phyloP scores from a whole-genome alignment of 495 filamentous ascomycete genomes.

The Talaromyces nanjingensis region DNA sequence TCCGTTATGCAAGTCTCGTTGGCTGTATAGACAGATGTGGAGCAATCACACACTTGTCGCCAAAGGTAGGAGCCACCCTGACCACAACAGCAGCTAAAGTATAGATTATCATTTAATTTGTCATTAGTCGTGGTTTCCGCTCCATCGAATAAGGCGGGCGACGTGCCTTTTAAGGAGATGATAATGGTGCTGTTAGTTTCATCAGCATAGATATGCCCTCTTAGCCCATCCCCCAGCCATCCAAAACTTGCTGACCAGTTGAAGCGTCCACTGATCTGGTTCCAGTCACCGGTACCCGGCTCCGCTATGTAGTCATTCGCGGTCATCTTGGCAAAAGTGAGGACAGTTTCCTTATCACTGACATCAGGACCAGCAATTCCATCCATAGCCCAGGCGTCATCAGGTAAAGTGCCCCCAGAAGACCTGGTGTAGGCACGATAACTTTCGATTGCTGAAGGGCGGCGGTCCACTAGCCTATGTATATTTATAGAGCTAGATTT shows the following conservation, averaged over 20 bases:
- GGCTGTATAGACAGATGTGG: conserved; percentile 73
- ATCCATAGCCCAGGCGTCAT: conserved; percentile 78
- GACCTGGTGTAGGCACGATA: conserved; percentile 62
- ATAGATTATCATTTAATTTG: conserved; percentile 95
- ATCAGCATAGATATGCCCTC: conserved; percentile 89
- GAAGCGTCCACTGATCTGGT: conserved; percentile 69
- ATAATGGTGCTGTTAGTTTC: conserved; percentile 79
- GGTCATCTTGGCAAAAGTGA: conserved; percentile 80
- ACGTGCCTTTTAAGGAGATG: conserved; percentile 88
- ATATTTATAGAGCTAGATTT: conserved; percentile 42
- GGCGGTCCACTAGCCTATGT: conserved; percentile 74
- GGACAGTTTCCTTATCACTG: conserved; percentile 75
- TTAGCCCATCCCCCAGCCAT: conserved; percentile 84
- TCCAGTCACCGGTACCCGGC: conserved; percentile 70
- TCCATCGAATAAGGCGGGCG: conserved; percentile 86
- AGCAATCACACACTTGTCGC: conserved; percentile 88
- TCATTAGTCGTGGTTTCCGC: conserved; percentile 94
- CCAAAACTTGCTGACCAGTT: conserved; percentile 82
- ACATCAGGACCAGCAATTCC: conserved; percentile 71
- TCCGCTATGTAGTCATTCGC: conserved; percentile 79
- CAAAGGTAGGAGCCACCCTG: conserved; percentile 84
- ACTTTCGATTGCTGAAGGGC: conserved; percentile 63
- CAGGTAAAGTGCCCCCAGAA: conserved; percentile 51
- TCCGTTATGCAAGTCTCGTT: conserved; percentile 81
- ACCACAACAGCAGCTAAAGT: conserved; percentile 95